phyloP scores from a whole-genome alignment of 2,329 filamentous ascomycete genomes.

The Calonectria pseudoturangicola region DNA sequence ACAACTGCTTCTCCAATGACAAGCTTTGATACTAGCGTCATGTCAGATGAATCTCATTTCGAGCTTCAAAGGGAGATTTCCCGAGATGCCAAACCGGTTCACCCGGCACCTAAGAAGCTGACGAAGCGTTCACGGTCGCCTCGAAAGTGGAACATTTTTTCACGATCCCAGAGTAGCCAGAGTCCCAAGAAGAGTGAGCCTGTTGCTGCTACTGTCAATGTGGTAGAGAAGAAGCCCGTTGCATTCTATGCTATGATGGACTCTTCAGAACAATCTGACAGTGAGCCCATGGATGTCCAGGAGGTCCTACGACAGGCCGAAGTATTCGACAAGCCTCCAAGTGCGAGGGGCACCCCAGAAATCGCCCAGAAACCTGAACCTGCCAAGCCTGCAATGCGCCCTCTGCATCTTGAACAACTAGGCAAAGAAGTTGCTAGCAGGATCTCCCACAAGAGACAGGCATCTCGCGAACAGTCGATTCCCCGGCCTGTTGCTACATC shows the following conservation, averaged over 20 bases:
- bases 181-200: slow-evolving; percentile 63
- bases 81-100: slow-evolving; percentile 55
- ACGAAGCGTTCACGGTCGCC: slow-evolving; percentile 73
- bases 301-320: slow-evolving; percentile 72
- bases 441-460: slow-evolving; percentile 26
- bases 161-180: slow-evolving; percentile 70
- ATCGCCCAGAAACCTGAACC: slow-evolving; percentile 44
- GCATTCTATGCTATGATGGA: slow-evolving; percentile 79
- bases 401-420: slow-evolving; percentile 36
- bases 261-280: slow-evolving; percentile 72
- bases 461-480: slow-evolving; percentile 33
- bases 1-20: slow-evolving; percentile 69
- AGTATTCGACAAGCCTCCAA: slow-evolving; percentile 56
- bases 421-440: slow-evolving; percentile 14
- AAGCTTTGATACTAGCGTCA: slow-evolving; percentile 74
- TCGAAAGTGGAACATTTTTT: slow-evolving; percentile 79
- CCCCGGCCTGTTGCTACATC: slow-evolving; percentile 25
- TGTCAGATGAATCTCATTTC: slow-evolving; percentile 74
- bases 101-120: slow-evolving; percentile 70
- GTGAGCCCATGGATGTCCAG: slow-evolving; percentile 62
- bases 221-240: slow-evolving; percentile 70
- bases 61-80: slow-evolving; percentile 63
- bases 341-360: slow-evolving; percentile 42
- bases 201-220: slow-evolving; percentile 69
- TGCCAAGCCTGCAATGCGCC: slow-evolving; percentile 37